phyloP scores from a whole-genome alignment of 2,329 filamentous ascomycete genomes.

The Penicillium thymicola region DNA sequence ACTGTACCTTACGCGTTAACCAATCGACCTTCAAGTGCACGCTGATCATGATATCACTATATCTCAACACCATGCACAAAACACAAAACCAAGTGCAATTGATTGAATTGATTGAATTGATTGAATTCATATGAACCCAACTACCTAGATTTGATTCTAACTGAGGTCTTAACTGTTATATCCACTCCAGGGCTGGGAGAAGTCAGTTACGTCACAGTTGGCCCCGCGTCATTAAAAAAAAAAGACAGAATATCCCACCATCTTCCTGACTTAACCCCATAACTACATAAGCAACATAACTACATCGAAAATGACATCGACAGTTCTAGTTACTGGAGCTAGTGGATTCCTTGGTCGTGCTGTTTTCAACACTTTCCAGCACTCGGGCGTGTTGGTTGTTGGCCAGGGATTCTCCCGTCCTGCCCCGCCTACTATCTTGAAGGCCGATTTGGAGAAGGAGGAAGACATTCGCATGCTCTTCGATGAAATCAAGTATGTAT shows the following conservation, averaged over 20 bases:
- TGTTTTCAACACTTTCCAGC: conserved; percentile 67
- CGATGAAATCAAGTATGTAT: conserved; percentile 51
- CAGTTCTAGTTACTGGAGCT: conserved; percentile 75
- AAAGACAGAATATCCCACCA: background rate
- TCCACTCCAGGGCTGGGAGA: background rate
- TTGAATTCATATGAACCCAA: background rate
- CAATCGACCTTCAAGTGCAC: background rate
- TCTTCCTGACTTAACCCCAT: background rate
- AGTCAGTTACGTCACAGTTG: conserved; percentile 26
- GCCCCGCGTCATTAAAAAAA: conserved; percentile 11
- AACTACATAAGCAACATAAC: background rate
- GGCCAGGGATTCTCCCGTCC: conserved; percentile 73
- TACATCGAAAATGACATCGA: conserved; percentile 41
- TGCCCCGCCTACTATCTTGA: conserved; percentile 64
- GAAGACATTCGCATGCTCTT: conserved; percentile 48
- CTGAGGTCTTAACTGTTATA: background rate
- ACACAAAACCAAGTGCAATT: background rate
- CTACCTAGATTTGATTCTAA: too few relatives aligned
- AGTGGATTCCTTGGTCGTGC: conserved; percentile 80
- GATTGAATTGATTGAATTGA: background rate
- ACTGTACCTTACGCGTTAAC: background rate
- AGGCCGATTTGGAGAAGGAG: conserved; percentile 50
- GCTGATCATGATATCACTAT: background rate
- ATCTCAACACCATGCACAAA: background rate
- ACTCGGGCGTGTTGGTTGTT: conserved; percentile 64